Conservation (phyloP, 2,329 filamentous ascomycete genomes). For the Lachnum nothofagi region DNA sequence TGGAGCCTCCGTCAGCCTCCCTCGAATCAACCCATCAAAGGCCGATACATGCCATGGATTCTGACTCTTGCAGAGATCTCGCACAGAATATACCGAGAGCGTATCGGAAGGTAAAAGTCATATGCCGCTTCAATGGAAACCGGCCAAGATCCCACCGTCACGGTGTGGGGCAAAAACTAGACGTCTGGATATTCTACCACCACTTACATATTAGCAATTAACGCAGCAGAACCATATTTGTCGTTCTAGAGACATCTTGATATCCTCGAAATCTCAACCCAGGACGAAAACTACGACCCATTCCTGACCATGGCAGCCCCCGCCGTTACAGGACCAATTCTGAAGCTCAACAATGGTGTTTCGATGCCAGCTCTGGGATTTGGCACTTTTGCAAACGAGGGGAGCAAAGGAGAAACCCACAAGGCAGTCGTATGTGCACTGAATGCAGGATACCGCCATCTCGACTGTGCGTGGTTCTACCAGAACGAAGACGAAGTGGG, state of each 20-base stretch:
- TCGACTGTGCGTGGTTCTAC: slow-evolving; percentile 74
- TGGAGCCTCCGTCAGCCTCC: neutral
- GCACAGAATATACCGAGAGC: too few species aligned
- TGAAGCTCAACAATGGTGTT: slow-evolving; percentile 36
- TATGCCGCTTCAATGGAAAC: slow-evolving; percentile 15
- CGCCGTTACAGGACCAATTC: slow-evolving; percentile 28
- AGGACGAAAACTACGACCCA: too few species aligned
- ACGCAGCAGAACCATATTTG: too few species aligned
- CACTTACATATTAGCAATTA: slow-evolving; percentile 9
- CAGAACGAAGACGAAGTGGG: slow-evolving; percentile 80
- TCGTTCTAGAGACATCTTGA: too few species aligned
- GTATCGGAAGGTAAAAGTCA: slow-evolving; percentile 18
- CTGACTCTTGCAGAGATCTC: slow-evolving; percentile 4
- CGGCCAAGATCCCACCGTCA: neutral
- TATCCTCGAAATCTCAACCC: too few species aligned
- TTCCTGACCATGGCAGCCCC: slow-evolving; percentile 22
- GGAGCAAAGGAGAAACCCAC: slow-evolving; percentile 41
- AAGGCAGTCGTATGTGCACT: slow-evolving; percentile 54
- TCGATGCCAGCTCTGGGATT: slow-evolving; percentile 42
- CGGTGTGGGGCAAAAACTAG: slow-evolving; percentile 15
- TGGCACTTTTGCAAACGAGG: slow-evolving; percentile 35
- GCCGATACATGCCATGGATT: neutral
- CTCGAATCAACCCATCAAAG: neutral
- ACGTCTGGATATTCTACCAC: slow-evolving; percentile 10
- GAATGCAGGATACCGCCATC: slow-evolving; percentile 58